Evolutionary conservation across 2,329 filamentous ascomycete genomes (phyloP), one percentile per base, ranked within the genome.

Genomic region (Fonsecaea multimorphosa): DNA sequence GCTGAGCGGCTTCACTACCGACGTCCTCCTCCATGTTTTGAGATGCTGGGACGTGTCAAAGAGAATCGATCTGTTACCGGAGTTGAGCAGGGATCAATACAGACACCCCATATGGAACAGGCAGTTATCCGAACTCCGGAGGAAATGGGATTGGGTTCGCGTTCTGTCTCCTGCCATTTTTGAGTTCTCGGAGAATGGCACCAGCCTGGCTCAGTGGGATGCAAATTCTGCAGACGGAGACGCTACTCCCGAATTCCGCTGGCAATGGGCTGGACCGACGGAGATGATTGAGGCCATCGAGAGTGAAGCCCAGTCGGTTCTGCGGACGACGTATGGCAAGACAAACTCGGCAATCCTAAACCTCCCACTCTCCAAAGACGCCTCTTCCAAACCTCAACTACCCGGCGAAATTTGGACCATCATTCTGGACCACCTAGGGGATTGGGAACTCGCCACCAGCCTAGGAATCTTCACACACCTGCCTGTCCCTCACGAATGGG

Each of bases 61-160:
- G 79, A 91, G 89, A 72, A 90, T 96, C 32, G 80, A 97, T 56
- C 81, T 97, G 64, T 89, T 96, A 6, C 93, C 93, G 0, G 92
- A 91, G 70, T 96, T 97, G 93, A 94, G 91, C 36, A 87, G 87
- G 1, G 85, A 91, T 66, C 93, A 94, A 87, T 96, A 92, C 92
- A 88, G 93, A 74, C 93, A 95, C 73, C 92, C 93, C 1, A 89
- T 93, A 79, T 96, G 92, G 16, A 91, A 91, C 79, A 90, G 92
- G 73, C 93, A 97, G 75, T 84, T 97, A 67, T 90, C 87, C 77
- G 95, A 96, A 78, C 87, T 97, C 49, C 85, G 89, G 69, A 83
- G 87, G 68, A 93, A 92, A 76, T 96, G 92, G 92, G 89, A 89
- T 60, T 97, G 92, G 92, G 86, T 97, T 59, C 86, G 90, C 68